phyloP scores from a whole-genome alignment of 179 eudicot genomes.

The Silene vulgaris region DNA sequence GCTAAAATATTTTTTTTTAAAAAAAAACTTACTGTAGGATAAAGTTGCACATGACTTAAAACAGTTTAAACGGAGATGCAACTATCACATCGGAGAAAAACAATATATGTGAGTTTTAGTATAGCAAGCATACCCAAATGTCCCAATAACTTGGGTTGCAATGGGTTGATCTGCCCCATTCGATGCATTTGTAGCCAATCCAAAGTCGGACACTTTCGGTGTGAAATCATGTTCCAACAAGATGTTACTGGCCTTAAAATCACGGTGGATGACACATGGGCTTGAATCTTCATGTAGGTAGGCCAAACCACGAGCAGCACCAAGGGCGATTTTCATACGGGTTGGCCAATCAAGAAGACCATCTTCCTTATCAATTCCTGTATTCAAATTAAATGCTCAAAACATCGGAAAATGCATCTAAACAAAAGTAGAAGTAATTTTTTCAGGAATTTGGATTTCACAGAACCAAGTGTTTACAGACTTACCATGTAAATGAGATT shows the following conservation, averaged over 20 bases:
- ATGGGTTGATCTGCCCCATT: constrained; percentile 65
- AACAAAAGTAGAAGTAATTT: not conserved
- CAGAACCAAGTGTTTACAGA: not conserved
- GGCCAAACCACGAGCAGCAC: constrained; percentile 91
- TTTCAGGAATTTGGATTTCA: not conserved
- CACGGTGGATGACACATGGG: constrained; percentile 94
- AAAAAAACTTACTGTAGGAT: too few relatives aligned
- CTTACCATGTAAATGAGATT: constrained; percentile 93
- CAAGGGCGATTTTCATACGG: constrained; percentile 81
- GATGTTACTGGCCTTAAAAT: constrained; percentile 94
- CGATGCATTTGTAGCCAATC: constrained; percentile 74
- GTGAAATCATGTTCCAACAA: constrained; percentile 85
- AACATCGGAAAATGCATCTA: not conserved
- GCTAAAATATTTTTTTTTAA: too few relatives aligned
- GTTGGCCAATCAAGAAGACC: constrained; percentile 80
- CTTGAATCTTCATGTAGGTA: constrained; percentile 96
- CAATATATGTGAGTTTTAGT: constrained; percentile 5
- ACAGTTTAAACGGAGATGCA: too few relatives aligned
- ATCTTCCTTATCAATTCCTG: constrained; percentile 62
- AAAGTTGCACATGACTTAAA: too few relatives aligned
- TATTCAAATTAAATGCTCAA: not conserved
- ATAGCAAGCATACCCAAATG: constrained; percentile 82
- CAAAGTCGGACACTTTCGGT: constrained; percentile 95
- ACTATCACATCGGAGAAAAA: not conserved
- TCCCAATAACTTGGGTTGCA: constrained; percentile 94